Evolutionary conservation across 1,139 yeast genomes (phyloP).

Genomic region (Candida anutae): DNA sequence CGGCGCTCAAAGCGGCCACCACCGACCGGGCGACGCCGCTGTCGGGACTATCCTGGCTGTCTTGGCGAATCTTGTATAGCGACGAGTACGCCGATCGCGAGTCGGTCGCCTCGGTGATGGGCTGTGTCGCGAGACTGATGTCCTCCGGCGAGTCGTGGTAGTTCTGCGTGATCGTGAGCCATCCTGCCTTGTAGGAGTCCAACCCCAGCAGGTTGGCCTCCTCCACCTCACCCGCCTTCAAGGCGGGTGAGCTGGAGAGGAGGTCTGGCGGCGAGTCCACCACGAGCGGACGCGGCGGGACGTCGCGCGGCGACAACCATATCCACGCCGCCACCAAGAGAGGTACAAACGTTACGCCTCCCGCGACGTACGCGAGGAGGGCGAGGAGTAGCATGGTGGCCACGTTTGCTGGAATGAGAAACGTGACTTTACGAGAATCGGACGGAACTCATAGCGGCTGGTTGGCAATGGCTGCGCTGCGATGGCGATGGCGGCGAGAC

Average conservation of each 20-base stretch:
- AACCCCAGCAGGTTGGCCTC: slow-evolving; percentile 55
- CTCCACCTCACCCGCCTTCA: slow-evolving; percentile 57
- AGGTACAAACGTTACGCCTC: slow-evolving; percentile 79
- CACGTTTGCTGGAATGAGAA: too few species aligned
- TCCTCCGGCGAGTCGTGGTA: slow-evolving; percentile 46
- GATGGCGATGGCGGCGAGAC: too few species aligned
- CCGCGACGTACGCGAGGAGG: slow-evolving; percentile 36
- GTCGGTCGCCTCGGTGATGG: slow-evolving; percentile 31
- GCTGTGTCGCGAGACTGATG: slow-evolving; percentile 24
- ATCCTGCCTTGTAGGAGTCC: slow-evolving; percentile 61
- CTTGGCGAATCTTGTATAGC: slow-evolving; percentile 47
- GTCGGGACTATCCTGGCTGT: slow-evolving; percentile 16
- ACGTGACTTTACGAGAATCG: too few species aligned
- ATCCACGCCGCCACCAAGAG: slow-evolving; percentile 30
- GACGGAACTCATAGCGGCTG: too few species aligned
- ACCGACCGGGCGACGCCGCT: slow-evolving; percentile 5
- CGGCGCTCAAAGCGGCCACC: slow-evolving; percentile 2
- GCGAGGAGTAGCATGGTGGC: too few species aligned
- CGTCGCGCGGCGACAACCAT: slow-evolving; percentile 26
- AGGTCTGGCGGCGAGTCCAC: not conserved
- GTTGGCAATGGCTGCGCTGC: too few species aligned
- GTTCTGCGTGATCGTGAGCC: slow-evolving; percentile 79
- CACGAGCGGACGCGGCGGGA: not conserved
- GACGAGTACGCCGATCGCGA: slow-evolving; percentile 53
- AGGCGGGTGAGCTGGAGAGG: slow-evolving; percentile 3